Evolutionary conservation across 2,329 filamentous ascomycete genomes (phyloP), one percentile per base, ranked within the genome.

Genomic region (Exutisphaerella laricina): DNA sequence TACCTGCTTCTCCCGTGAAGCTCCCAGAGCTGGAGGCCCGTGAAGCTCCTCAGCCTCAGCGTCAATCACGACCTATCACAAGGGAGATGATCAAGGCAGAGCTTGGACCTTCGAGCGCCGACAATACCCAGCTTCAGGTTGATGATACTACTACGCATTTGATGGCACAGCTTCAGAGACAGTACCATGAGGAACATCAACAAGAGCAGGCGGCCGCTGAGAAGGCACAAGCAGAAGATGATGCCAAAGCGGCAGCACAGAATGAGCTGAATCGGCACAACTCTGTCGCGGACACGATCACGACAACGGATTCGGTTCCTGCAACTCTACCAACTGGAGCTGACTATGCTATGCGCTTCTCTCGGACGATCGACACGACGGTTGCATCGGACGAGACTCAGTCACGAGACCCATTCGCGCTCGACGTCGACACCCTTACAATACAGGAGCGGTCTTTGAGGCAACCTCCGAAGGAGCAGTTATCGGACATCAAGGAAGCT

Each of bases 51-150:
- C 25, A 39, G 18, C 48, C 49, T 31, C 51, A 55, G n/a, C 58
- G 58, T 16, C 31, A 43, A 18, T 48, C 49, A 31, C 51, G 53
- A 9, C 58, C 57, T 14, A 55, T 66, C 18, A 66, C 64, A 2
- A 47, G 63, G 37, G 61, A 61, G 7, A 46, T 66, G 53, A 57
- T 66, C 28, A 57, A 58, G 32, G 61, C 63, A 21, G 62, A 58
- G 29, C 53, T 64, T 5, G 58, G 54, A 2, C 57, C 56, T 28
- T 58, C 60, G 1, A 55, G 49, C 31, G 41, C 36, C 5, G 52
- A 53, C 34, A 55, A 50, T 13, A 55, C 49, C 4, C 45, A 50
- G 44, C 39, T 35, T n/a, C 49, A 44, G 41, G 37, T 43, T 4
- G 46, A 50, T 31, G 49, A 50, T 12, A 49, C 46, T 8, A 50